Percentiles rank a stretch among this genome's conserved stretches.
These are phyloP conservation scores for Penicillium sp. DNA, from an alignment of 2,329 filamentous ascomycete species.

Conservation along the genomic window DNA sequence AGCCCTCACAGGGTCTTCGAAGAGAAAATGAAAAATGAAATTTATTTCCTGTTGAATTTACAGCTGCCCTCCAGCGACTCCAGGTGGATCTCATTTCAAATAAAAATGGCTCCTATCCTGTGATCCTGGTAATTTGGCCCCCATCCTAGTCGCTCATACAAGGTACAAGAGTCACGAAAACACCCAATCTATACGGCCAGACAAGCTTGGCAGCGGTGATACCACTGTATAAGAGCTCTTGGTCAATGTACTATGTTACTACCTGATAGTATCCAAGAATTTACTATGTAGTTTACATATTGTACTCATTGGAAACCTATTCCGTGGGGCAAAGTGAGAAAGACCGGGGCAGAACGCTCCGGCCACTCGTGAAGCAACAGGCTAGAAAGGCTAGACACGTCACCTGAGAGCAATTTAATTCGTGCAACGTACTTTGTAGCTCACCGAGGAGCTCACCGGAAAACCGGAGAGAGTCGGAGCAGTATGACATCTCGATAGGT, in stretches of 20 bases:
- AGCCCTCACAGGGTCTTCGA: background rate
- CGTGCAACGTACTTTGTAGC: background rate
- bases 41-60: background rate
- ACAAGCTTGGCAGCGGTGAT: background rate
- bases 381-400: slow-evolving; percentile 1
- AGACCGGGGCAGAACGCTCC: slow-evolving; percentile 4
- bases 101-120: background rate
- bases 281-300: background rate
- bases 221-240: no score
- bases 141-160: background rate
- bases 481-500: background rate
- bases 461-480: slow-evolving; percentile 22
- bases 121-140: background rate
- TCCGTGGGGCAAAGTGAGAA: background rate
- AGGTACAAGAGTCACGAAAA: background rate
- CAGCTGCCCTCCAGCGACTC: background rate
- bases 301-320: background rate
- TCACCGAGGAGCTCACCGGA: slow-evolving; percentile 13
- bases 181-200: background rate
- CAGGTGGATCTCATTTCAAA: background rate
- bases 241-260: background rate
- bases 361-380: slow-evolving; percentile 2
- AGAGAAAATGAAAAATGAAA: background rate
- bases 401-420: slow-evolving; percentile 4
- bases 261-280: background rate